Conservation (phyloP, 495 filamentous ascomycete species). For the Monascus purpureus region DNA sequence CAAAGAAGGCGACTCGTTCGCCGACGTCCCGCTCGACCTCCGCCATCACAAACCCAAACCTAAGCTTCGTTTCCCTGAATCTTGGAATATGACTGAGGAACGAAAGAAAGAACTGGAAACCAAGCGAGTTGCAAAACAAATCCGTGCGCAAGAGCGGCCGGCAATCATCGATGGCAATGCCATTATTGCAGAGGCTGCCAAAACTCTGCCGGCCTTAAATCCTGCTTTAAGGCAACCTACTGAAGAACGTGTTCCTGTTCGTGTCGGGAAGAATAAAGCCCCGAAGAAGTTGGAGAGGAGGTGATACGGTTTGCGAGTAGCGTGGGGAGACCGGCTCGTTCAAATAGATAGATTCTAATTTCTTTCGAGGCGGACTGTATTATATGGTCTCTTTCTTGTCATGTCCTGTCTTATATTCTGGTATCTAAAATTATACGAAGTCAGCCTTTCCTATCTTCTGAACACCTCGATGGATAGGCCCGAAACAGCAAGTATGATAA, state of each 20-base stretch:
- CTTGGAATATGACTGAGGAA: conserved; percentile 65
- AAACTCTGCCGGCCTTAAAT: conserved; percentile 21
- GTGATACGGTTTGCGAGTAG: no score
- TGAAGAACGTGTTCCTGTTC: conserved; percentile 26
- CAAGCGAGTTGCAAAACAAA: conserved; percentile 31
- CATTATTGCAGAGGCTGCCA: conserved; percentile 19
- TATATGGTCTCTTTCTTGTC: conserved; percentile 9
- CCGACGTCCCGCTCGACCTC: conserved; percentile 80
- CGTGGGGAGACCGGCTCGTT: no score
- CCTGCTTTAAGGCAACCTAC: conserved; percentile 14
- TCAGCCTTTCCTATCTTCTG: no score
- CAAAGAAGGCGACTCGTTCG: conserved; percentile 72
- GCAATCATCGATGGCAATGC: conserved; percentile 25
- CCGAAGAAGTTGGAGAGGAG: conserved; percentile 15
- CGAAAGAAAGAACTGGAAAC: conserved; percentile 49
- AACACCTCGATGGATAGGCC: no score
- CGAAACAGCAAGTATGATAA: no score
- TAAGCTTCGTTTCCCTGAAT: conserved; percentile 57
- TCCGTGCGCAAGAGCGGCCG: conserved; percentile 11
- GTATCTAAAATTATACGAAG: no score
- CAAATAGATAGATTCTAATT: conserved; percentile 3
- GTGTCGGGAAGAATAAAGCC: conserved; percentile 12
- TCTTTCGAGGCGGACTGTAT: background rate
- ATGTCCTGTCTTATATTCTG: background rate
- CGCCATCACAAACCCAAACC: conserved; percentile 66